Evolutionary conservation across 371 early-diverging fungal species (phyloP).

Genomic region (Circinella umbellata): DNA sequence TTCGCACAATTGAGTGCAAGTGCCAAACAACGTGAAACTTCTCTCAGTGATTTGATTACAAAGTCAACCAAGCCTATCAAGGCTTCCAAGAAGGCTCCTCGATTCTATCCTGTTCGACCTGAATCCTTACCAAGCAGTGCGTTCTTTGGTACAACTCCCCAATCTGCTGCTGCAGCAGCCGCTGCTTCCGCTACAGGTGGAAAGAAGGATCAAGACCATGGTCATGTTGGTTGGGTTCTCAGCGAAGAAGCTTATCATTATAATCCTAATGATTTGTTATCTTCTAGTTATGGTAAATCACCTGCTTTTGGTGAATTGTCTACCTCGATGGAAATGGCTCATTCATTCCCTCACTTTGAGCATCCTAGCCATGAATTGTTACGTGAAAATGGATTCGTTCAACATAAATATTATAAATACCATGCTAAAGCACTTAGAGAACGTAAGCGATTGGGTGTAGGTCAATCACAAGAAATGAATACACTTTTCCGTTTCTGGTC

Average conservation of each 20-base stretch:
- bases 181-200: neutral
- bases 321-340: conserved; percentile 55
- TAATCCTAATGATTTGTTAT: conserved; percentile 50
- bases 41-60: neutral
- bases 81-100: conserved; percentile 56
- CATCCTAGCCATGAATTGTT: conserved; percentile 94
- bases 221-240: conserved; percentile 91
- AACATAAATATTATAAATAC: conserved; percentile 95
- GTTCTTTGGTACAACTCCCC: conserved; percentile 43
- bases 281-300: conserved; percentile 48
- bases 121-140: conserved; percentile 57
- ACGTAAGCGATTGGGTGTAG: conserved; percentile 90
- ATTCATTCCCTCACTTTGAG: conserved; percentile 87
- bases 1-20: conserved; percentile 56
- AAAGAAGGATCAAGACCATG: conserved; percentile 71
- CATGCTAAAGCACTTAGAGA: conserved; percentile 94
- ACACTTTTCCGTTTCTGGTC: conserved; percentile 98
- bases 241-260: conserved; percentile 57
- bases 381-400: conserved; percentile 94
- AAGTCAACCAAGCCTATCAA: conserved; percentile 29
- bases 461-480: conserved; percentile 97
- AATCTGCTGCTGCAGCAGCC: conserved; percentile 3
- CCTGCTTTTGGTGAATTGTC: conserved; percentile 45
- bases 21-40: conserved; percentile 23
- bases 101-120: conserved; percentile 69